These are phyloP conservation scores for Protomyces inouyei DNA, from an alignment of 1,139 yeast genomes.

Conservation along the genomic window DNA sequence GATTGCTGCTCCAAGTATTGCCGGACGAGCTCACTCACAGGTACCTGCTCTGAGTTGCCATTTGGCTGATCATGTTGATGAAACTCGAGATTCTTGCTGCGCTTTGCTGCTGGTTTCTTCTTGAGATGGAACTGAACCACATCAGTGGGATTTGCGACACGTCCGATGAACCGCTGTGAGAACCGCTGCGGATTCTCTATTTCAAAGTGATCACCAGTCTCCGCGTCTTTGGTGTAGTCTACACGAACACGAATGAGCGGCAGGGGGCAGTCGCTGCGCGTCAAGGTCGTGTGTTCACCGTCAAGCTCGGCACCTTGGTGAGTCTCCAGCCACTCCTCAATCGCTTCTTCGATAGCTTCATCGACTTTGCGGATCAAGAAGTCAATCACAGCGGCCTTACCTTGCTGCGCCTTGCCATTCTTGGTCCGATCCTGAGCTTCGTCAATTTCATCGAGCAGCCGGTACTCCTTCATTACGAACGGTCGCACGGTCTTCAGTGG, in stretches of 20 bases:
- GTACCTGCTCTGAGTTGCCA: constrained; percentile 41
- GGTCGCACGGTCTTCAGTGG: constrained; percentile 74
- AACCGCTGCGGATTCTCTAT: constrained; percentile 87
- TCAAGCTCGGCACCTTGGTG: constrained; percentile 29
- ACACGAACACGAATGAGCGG: constrained; percentile 80
- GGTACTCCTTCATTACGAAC: constrained; percentile 65
- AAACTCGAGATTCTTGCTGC: background rate
- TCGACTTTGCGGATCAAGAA: constrained; percentile 58
- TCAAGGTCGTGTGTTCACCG: constrained; percentile 33
- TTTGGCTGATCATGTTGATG: constrained; percentile 26
- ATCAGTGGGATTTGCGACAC: constrained; percentile 83
- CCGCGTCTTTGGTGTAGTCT: constrained; percentile 57
- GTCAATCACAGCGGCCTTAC: constrained; percentile 56
- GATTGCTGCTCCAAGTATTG: constrained; percentile 59
- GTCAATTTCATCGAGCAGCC: constrained; percentile 53
- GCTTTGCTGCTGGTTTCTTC: constrained; percentile 31
- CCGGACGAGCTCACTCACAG: constrained; percentile 57
- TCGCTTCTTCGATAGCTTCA: constrained; percentile 57
- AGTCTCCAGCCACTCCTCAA: constrained; percentile 46
- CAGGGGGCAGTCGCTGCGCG: constrained; percentile 45
- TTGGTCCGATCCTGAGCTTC: constrained; percentile 46
- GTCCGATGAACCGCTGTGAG: constrained; percentile 83
- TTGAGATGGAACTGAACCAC: constrained; percentile 67
- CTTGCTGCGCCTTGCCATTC: constrained; percentile 43
- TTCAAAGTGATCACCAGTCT: constrained; percentile 59